These are phyloP conservation scores for Puccinia polysora DNA, from an alignment of 1,284 basidiomycete genomes.

Conservation along the genomic window DNA sequence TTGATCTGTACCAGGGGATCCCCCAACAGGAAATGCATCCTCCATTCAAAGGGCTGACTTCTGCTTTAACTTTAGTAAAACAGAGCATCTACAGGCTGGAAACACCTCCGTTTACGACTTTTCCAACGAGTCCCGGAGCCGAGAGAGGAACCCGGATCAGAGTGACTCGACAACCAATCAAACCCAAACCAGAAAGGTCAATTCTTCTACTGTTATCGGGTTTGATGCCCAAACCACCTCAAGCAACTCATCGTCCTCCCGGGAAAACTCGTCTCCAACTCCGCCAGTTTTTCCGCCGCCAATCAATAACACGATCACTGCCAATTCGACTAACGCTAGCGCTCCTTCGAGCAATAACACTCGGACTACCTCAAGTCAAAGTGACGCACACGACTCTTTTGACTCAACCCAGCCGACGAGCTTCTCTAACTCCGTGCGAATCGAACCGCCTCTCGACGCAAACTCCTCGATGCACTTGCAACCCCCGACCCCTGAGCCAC, in stretches of 20 bases:
- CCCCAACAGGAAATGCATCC: not conserved
- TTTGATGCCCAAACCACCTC: not conserved
- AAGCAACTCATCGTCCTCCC: not conserved
- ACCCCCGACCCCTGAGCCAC: not conserved
- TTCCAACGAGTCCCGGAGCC: not conserved
- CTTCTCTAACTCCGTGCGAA: not conserved
- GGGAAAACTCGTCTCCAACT: no score
- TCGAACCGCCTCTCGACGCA: not conserved
- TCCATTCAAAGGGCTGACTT: not conserved
- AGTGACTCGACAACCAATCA: not conserved
- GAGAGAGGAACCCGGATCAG: not conserved
- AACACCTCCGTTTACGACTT: not conserved
- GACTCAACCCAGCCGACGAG: no score
- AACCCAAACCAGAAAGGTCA: not conserved
- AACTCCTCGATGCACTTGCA: slow-evolving; percentile 2
- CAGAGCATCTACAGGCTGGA: not conserved
- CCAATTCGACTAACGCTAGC: no score
- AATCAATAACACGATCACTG: no score
- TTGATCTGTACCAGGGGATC: not conserved
- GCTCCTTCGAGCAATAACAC: no score
- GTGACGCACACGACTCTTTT: no score
- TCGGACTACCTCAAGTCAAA: no score
- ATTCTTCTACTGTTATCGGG: not conserved
- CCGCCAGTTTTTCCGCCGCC: no score
- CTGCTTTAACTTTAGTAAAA: not conserved